Conservation (phyloP, 1,284 basidiomycete genomes). For the Sparassis latifolia region DNA sequence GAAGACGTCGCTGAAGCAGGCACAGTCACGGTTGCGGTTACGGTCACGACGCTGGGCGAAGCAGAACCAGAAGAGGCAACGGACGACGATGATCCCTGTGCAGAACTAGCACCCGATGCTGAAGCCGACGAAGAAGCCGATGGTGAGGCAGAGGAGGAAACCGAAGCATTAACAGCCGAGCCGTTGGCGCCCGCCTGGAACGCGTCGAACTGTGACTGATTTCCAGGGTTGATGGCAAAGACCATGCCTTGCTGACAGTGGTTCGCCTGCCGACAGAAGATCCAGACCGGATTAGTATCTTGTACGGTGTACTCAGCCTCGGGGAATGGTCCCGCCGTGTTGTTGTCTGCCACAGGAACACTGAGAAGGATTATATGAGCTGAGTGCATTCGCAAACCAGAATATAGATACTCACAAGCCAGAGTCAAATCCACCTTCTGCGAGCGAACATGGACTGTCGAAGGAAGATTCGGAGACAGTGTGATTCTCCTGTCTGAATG, state of each 20-base stretch:
- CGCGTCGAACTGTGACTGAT: conserved; percentile 33
- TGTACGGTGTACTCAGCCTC: conserved; percentile 36
- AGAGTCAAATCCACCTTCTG: conserved; percentile 45
- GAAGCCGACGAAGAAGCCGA: conserved; percentile 11
- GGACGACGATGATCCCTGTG: conserved; percentile 20
- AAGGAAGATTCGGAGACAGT: conserved; percentile 57
- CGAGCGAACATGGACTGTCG: conserved; percentile 38
- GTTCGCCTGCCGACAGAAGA: conserved; percentile 40
- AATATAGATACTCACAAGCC: conserved; percentile 39
- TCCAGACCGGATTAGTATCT: conserved; percentile 51
- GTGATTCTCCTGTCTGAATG: conserved; percentile 57
- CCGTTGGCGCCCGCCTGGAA: conserved; percentile 48
- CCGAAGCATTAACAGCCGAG: conserved; percentile 10
- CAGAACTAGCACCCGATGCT: conserved; percentile 8
- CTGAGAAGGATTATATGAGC: conserved; percentile 21
- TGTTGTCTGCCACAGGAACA: conserved; percentile 40
- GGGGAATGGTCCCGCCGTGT: conserved; percentile 38
- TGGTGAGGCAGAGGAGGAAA: conserved; percentile 14
- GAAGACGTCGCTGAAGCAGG: conserved; percentile 28
- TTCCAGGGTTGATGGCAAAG: conserved; percentile 55
- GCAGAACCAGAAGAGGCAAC: conserved; percentile 32
- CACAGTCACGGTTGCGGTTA: conserved; percentile 33
- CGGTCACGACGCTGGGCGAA: conserved; percentile 20
- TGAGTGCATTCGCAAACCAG: neutral
- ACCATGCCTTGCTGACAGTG: conserved; percentile 50